Percentiles rank a stretch among this genome's conserved stretches.
These are phyloP conservation scores for Cryphonectria japonica DNA, from an alignment of 2,329 filamentous ascomycete species.

Conservation along the genomic window DNA sequence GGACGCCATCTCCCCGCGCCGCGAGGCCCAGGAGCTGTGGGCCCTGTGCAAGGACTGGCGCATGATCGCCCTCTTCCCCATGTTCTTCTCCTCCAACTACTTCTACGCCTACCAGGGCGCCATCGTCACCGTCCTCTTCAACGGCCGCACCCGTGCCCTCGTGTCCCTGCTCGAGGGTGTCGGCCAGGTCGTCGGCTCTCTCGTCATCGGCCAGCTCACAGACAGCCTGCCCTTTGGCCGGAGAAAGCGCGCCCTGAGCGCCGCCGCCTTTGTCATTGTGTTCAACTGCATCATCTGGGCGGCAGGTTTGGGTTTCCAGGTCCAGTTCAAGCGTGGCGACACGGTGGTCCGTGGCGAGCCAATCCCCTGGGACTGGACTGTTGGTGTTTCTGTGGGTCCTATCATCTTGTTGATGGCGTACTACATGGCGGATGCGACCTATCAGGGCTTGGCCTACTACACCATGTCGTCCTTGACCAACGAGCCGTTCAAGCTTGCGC, in stretches of 20 bases:
- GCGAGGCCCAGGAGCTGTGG: constrained; percentile 30
- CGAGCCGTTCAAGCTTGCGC: constrained; percentile 72
- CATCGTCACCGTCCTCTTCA: constrained; percentile 72
- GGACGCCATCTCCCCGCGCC: constrained; percentile 24
- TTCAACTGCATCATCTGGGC: constrained; percentile 71
- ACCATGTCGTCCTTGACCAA: constrained; percentile 77
- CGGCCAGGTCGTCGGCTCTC: constrained; percentile 72
- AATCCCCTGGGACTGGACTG: constrained; percentile 37
- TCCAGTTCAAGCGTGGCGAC: constrained; percentile 44
- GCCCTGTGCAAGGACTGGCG: constrained; percentile 30
- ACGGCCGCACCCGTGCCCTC: constrained; percentile 73
- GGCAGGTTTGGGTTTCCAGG: constrained; percentile 71
- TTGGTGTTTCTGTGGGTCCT: constrained; percentile 33
- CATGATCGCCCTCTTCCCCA: constrained; percentile 74
- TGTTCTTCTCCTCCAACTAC: constrained; percentile 84
- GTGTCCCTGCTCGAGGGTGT: constrained; percentile 74
- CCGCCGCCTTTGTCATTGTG: constrained; percentile 59
- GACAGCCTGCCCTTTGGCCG: constrained; percentile 61
- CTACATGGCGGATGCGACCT: constrained; percentile 36
- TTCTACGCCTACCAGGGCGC: constrained; percentile 82
- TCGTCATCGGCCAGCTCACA: constrained; percentile 66
- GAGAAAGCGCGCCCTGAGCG: constrained; percentile 62
- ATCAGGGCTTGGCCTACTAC: constrained; percentile 66
- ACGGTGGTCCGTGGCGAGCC: constrained; percentile 27
- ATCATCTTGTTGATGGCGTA: constrained; percentile 36